These are phyloP conservation scores for Aspergillus caelatus DNA, from an alignment of 2,329 filamentous ascomycete species.

Conservation along the genomic window DNA sequence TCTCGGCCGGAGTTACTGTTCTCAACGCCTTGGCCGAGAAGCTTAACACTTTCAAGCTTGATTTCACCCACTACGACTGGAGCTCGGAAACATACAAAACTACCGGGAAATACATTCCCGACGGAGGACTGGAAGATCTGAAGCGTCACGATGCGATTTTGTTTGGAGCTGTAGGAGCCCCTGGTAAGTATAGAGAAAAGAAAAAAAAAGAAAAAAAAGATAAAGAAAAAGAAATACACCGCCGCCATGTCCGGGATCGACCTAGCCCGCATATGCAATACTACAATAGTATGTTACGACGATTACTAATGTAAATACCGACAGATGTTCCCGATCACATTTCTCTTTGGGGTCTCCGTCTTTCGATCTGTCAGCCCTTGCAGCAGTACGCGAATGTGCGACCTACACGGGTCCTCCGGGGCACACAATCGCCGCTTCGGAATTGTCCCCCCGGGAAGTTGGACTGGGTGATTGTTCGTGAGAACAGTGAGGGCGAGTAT, in stretches of 20 bases:
- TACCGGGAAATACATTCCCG: slow-evolving; percentile 66
- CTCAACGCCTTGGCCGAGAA: slow-evolving; percentile 50
- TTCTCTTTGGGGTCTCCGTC: slow-evolving; percentile 67
- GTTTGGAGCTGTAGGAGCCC: slow-evolving; percentile 69
- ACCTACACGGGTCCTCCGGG: slow-evolving; percentile 64
- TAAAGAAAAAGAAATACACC: background rate
- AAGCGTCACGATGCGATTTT: slow-evolving; percentile 66
- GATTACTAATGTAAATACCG: background rate
- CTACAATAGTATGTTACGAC: background rate
- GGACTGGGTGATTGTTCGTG: slow-evolving; percentile 68
- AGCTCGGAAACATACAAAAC: slow-evolving; percentile 67
- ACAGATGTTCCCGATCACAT: slow-evolving; percentile 67
- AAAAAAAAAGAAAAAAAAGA: background rate
- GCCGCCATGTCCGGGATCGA: background rate
- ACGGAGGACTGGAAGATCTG: slow-evolving; percentile 60
- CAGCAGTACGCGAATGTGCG: slow-evolving; percentile 72
- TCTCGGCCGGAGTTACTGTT: slow-evolving; percentile 64
- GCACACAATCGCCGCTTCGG: slow-evolving; percentile 61
- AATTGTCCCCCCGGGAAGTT: slow-evolving; percentile 60
- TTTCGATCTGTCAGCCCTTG: slow-evolving; percentile 68
- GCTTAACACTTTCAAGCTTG: slow-evolving; percentile 60
- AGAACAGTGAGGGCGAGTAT: slow-evolving; percentile 70
- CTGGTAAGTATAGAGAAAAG: slow-evolving; percentile 38
- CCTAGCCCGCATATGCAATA: background rate
- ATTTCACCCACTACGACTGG: slow-evolving; percentile 68